Evolutionary conservation across 2,329 filamentous ascomycete genomes (phyloP).

Genomic region (Corinectria fuckeliana): DNA sequence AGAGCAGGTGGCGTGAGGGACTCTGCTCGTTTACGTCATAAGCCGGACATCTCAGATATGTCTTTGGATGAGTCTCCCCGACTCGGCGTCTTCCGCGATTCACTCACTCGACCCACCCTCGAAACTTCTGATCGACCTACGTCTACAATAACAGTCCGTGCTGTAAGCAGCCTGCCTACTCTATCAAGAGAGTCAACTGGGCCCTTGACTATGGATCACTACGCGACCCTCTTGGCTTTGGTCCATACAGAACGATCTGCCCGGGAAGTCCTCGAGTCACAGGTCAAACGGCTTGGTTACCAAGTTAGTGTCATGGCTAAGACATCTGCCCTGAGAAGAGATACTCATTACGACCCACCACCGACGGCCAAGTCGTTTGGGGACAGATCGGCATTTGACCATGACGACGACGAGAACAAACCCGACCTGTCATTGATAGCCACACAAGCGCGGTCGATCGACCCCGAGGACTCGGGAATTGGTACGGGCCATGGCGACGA

Average conservation of each 20-base stretch:
- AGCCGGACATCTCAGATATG: conserved; percentile 48
- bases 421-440: conserved; percentile 26
- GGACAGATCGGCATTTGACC: conserved; percentile 50
- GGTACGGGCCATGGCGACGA: conserved; percentile 48
- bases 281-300: conserved; percentile 60
- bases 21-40: conserved; percentile 39
- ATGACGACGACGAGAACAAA: conserved; percentile 49
- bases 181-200: conserved; percentile 43
- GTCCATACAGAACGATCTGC: conserved; percentile 64
- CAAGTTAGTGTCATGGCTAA: conserved; percentile 56
- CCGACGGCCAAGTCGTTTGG: conserved; percentile 46
- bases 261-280: conserved; percentile 60
- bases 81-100: conserved; percentile 40
- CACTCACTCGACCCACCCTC: conserved; percentile 9
- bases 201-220: conserved; percentile 53
- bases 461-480: conserved; percentile 47
- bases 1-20: conserved; percentile 9
- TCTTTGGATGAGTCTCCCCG: conserved; percentile 55
- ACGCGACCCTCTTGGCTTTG: conserved; percentile 57
- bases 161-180: conserved; percentile 52
- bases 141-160: conserved; percentile 57
- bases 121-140: conserved; percentile 42
- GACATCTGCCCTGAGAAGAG: conserved; percentile 32
- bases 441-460: conserved; percentile 27
- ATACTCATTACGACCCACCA: conserved; percentile 39